Conservation (phyloP, 805 yeast species). For the Kazachstania bromeliacearum region DNA sequence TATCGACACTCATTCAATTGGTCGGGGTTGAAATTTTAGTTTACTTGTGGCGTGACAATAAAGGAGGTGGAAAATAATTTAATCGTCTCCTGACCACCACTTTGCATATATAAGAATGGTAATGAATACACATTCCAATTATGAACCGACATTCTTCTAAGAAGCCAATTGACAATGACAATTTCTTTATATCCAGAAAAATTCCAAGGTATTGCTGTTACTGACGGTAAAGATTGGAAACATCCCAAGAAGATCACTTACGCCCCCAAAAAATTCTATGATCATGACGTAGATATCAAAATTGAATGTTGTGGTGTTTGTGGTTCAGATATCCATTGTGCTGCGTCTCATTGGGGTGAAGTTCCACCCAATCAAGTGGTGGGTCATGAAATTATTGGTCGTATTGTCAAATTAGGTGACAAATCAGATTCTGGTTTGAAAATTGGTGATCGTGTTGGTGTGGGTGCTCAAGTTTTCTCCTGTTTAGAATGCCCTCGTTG, state of each 20-base stretch:
- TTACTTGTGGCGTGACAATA: too few relatives aligned
- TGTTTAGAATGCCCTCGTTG: constrained; percentile 61
- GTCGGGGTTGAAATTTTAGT: too few relatives aligned
- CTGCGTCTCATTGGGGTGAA: constrained; percentile 18
- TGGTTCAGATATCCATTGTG: constrained; percentile 42
- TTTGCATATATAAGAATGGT: too few relatives aligned
- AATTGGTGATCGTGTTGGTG: constrained; percentile 71
- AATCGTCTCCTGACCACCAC: too few relatives aligned
- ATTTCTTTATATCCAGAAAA: constrained; percentile 33
- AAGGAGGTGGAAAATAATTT: too few relatives aligned
- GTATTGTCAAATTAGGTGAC: constrained; percentile 49
- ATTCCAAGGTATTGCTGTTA: constrained; percentile 53
- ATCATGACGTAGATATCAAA: constrained; percentile 44
- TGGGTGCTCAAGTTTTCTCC: constrained; percentile 60
- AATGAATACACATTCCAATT: too few relatives aligned
- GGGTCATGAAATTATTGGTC: constrained; percentile 62
- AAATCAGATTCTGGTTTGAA: constrained; percentile 37
- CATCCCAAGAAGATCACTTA: constrained; percentile 43
- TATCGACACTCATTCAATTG: too few relatives aligned
- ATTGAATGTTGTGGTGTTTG: constrained; percentile 58
- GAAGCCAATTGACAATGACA: too few relatives aligned
- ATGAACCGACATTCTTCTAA: too few relatives aligned
- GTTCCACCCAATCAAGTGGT: constrained; percentile 33
- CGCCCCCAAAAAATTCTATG: constrained; percentile 38
- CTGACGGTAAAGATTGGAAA: constrained; percentile 43